These are phyloP conservation scores for Erigeron philadelphicus DNA, from an alignment of 140 eudicot genomes.

Conservation along the genomic window DNA sequence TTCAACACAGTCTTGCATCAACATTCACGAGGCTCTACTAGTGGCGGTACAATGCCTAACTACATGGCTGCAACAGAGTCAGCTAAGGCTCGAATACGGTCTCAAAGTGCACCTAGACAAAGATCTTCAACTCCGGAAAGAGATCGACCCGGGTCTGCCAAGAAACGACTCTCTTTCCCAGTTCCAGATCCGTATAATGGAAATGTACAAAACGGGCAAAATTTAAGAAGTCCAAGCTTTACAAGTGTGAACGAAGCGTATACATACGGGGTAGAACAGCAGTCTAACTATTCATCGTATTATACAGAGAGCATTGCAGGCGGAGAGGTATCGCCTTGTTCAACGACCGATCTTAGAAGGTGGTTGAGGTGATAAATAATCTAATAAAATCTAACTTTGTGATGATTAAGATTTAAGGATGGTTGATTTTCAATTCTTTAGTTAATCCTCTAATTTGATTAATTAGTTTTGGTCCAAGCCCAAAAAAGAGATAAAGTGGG, in stretches of 20 bases:
- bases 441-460: slow-evolving; percentile 31
- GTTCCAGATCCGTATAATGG: slow-evolving; percentile 59
- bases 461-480: slow-evolving; percentile 25
- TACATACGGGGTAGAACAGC: slow-evolving; percentile 54
- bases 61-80: slow-evolving; percentile 93
- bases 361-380: slow-evolving; percentile 49
- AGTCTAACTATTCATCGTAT: slow-evolving; percentile 66
- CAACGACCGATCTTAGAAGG: slow-evolving; percentile 69
- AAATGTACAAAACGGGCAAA: slow-evolving; percentile 33
- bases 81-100: slow-evolving; percentile 66
- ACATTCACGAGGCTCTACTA: slow-evolving; percentile 31
- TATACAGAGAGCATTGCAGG: slow-evolving; percentile 60
- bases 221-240: slow-evolving; percentile 73
- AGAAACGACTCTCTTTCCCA: slow-evolving; percentile 67
- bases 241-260: slow-evolving; percentile 43
- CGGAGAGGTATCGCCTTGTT: slow-evolving; percentile 78
- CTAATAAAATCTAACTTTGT: slow-evolving; percentile 27
- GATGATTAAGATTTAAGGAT: slow-evolving; percentile 10
- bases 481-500: not conserved
- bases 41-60: slow-evolving; percentile 51
- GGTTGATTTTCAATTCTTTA: slow-evolving; percentile 24
- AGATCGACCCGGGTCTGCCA: slow-evolving; percentile 56
- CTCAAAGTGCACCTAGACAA: slow-evolving; percentile 82
- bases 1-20: slow-evolving; percentile 36
- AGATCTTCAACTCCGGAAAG: slow-evolving; percentile 65